Conservation (phyloP, 345 rosid genomes). For the Cardiospermum halicacabum region DNA sequence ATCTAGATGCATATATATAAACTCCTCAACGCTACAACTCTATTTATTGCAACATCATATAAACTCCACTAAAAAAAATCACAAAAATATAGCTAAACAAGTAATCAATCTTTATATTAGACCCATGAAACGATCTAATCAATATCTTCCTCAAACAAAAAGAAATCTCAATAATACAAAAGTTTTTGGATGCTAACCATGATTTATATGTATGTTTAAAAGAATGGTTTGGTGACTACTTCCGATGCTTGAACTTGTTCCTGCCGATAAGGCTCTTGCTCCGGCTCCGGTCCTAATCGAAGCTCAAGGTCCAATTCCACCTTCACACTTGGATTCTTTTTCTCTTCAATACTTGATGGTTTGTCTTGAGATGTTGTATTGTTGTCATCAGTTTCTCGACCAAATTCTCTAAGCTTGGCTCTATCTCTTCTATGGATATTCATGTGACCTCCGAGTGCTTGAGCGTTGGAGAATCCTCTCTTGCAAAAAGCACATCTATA, state of each 20-base stretch:
- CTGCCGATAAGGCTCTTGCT: conserved; percentile 22
- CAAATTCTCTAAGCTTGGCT: conserved; percentile 37
- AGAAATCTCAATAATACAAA: background rate
- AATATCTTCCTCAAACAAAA: no score
- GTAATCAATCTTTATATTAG: no score
- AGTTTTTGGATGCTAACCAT: background rate
- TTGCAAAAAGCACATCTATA: conserved; percentile 53
- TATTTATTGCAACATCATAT: no score
- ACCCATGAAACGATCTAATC: no score
- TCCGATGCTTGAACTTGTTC: conserved; percentile 1
- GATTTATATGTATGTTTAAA: background rate
- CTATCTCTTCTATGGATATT: conserved; percentile 63
- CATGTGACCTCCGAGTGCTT: conserved; percentile 76
- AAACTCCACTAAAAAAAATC: no score
- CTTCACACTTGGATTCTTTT: conserved; percentile 5
- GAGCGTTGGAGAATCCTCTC: conserved; percentile 64
- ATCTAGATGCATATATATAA: no score
- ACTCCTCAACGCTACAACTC: no score
- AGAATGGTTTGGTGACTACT: background rate
- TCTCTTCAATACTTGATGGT: no score
- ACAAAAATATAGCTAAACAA: no score
- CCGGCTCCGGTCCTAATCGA: conserved; percentile 50
- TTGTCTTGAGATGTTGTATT: no score
- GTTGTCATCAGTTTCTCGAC: conserved; percentile 29
- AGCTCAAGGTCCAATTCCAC: conserved; percentile 61